Percentiles rank a stretch among this genome's conserved stretches.
Conservation (phyloP, 1,139 yeast species). For the Kodamaea arcana region DNA sequence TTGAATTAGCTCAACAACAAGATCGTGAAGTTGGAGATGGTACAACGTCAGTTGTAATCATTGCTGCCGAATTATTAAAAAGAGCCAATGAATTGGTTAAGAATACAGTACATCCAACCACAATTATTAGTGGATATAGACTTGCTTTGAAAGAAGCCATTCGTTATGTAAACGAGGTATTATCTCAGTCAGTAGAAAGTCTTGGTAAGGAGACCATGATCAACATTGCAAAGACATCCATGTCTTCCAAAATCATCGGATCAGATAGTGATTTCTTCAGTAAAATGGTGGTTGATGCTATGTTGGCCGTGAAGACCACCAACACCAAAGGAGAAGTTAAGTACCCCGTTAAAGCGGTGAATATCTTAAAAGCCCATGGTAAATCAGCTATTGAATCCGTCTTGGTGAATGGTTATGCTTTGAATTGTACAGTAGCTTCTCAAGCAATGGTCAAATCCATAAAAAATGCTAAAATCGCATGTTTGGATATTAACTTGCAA, state of each 20-base stretch:
- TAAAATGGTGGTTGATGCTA: constrained; percentile 89
- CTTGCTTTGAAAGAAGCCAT: constrained; percentile 91
- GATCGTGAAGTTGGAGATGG: constrained; percentile 99
- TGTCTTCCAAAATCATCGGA: constrained; percentile 98
- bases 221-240: constrained; percentile 92
- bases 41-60: constrained; percentile 91
- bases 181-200: constrained; percentile 74
- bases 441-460: constrained; percentile 90
- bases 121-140: constrained; percentile 94
- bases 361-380: constrained; percentile 94
- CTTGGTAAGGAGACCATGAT: constrained; percentile 80
- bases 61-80: constrained; percentile 87
- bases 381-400: constrained; percentile 84
- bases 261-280: constrained; percentile 89
- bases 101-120: constrained; percentile 94
- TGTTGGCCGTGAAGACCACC: constrained; percentile 90
- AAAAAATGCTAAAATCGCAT: constrained; percentile 79
- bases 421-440: constrained; percentile 95
- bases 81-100: constrained; percentile 93
- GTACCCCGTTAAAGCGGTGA: constrained; percentile 97
- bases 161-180: constrained; percentile 79
- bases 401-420: constrained; percentile 88
- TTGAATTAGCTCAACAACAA: constrained; percentile 97
- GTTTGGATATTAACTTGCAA: constrained; percentile 90
- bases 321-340: constrained; percentile 83